A percentile compares a stretch with the other conserved stretches of the same genome.
Conservation (phyloP, 2,329 filamentous ascomycete species). For the Bipolaris cookei region DNA sequence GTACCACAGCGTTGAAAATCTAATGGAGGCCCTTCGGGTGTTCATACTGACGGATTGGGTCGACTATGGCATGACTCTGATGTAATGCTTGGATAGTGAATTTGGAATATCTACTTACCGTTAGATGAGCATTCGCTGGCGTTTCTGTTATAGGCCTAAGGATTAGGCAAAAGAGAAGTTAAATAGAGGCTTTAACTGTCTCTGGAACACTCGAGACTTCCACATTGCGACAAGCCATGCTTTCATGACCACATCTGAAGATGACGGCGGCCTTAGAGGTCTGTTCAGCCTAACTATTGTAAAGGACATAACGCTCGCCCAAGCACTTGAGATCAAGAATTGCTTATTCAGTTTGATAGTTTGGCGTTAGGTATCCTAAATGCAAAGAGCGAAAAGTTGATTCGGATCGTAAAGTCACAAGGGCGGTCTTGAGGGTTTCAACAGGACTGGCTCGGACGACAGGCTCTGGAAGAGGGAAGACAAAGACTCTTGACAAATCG, state of each 20-base stretch:
- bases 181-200: background rate
- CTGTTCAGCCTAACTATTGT: conserved; percentile 34
- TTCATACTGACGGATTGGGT: too few species aligned
- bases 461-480: background rate
- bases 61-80: too few species aligned
- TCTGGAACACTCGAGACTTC: conserved; percentile 32
- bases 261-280: conserved; percentile 39
- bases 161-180: background rate
- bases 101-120: too few species aligned
- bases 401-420: background rate
- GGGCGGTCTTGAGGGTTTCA: background rate
- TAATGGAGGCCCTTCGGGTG: too few species aligned
- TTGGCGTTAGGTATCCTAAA: background rate
- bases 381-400: background rate
- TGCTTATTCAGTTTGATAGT: conserved; percentile 16
- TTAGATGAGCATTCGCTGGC: too few species aligned
- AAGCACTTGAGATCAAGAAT: conserved; percentile 14
- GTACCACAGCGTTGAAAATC: too few species aligned
- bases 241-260: conserved; percentile 33
- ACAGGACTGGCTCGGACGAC: background rate
- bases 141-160: conserved; percentile 1
- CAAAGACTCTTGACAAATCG: background rate
- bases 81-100: too few species aligned
- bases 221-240: conserved; percentile 31
- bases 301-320: conserved; percentile 21